Conservation (phyloP, 495 filamentous ascomycete genomes). For the Aspergillus diversus region DNA sequence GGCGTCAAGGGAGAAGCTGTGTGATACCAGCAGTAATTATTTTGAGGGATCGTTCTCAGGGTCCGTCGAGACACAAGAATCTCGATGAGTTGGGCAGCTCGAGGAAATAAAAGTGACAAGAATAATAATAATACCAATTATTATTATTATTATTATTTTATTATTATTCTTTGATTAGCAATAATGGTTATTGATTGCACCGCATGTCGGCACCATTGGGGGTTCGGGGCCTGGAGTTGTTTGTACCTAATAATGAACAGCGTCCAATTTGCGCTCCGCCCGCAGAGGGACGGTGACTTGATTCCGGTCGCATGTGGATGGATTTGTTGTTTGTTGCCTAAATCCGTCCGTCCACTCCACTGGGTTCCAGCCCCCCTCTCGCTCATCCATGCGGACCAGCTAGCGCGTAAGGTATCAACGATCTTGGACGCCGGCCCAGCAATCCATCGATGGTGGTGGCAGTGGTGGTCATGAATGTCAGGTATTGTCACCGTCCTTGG, state of each 20-base stretch:
- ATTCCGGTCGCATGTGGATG: not conserved
- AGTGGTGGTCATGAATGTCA: not conserved
- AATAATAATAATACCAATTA: no score
- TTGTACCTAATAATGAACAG: no score
- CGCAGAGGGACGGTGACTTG: not conserved
- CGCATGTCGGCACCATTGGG: no score
- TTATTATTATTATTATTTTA: no score
- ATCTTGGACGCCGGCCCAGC: not conserved
- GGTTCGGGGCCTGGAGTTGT: no score
- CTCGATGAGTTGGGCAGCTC: not conserved
- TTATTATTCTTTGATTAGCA: no score
- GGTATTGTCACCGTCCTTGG: constrained; percentile 18
- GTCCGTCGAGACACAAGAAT: not conserved
- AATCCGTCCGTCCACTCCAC: not conserved
- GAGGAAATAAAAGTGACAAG: not conserved
- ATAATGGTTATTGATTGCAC: no score
- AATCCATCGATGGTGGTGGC: no score
- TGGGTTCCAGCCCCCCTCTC: not conserved
- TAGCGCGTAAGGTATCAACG: not conserved
- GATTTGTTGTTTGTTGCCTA: constrained; percentile 1
- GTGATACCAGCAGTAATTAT: no score
- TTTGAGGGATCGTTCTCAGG: not conserved
- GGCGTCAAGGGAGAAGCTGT: not conserved
- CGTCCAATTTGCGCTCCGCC: not conserved
- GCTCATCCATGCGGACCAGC: not conserved